phyloP scores from a whole-genome alignment of 1,284 basidiomycete species.

The Stygiomarasmius scandens region DNA sequence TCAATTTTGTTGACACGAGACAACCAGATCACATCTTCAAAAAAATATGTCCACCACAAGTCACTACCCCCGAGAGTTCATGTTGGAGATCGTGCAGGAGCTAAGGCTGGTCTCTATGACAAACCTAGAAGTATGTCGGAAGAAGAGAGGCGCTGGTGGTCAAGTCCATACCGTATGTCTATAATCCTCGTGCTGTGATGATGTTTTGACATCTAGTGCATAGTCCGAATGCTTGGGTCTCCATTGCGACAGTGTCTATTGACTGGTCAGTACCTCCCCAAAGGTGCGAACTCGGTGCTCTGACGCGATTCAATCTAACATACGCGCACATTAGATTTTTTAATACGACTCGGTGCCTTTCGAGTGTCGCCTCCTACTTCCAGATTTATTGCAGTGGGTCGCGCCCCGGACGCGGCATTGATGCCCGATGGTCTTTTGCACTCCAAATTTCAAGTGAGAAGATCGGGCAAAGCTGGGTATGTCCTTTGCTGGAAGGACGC shows the following conservation, averaged over 20 bases:
- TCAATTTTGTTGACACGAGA: conserved; percentile 59
- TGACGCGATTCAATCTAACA: not conserved
- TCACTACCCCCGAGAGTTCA: conserved; percentile 50
- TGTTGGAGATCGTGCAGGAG: conserved; percentile 28
- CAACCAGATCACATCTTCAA: conserved; percentile 55
- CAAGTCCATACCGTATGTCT: conserved; percentile 72
- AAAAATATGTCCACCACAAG: conserved; percentile 56
- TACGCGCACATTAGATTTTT: conserved; percentile 51
- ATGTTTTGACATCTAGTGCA: conserved; percentile 10
- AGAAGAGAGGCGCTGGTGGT: conserved; percentile 66
- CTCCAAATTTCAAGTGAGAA: conserved; percentile 53
- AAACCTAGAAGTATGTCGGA: conserved; percentile 57
- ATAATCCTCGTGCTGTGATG: not conserved
- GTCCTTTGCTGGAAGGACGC: conserved; percentile 58
- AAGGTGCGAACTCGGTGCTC: conserved; percentile 43
- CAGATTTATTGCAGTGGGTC: conserved; percentile 13
- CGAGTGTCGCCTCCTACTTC: conserved; percentile 35
- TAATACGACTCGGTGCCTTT: conserved; percentile 61
- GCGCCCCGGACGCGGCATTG: conserved; percentile 28
- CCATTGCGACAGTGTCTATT: conserved; percentile 59
- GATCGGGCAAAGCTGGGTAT: conserved; percentile 50
- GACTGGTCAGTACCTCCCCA: conserved; percentile 56
- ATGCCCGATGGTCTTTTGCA: conserved; percentile 74
- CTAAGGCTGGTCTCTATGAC: conserved; percentile 33
- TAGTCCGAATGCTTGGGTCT: conserved; percentile 73